Conservation (phyloP, 345 rosid species). For the Mercurialis annua region DNA sequence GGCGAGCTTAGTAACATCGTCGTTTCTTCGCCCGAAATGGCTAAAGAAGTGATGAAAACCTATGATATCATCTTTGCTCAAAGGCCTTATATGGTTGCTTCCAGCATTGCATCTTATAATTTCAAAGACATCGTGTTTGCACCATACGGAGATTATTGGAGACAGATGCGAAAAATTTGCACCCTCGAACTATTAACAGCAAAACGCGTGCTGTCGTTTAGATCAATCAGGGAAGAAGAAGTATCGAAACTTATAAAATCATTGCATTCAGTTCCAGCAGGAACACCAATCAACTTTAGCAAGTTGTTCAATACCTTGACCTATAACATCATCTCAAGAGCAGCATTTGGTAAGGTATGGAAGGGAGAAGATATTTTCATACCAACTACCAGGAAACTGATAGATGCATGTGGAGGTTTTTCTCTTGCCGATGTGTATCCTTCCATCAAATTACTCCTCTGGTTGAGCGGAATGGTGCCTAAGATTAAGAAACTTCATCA, state of each 20-base stretch:
- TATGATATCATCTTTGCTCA: too few relatives aligned
- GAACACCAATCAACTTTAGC: neutral
- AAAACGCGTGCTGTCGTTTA: neutral
- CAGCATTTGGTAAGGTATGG: conserved; percentile 15
- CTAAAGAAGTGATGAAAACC: conserved; percentile 18
- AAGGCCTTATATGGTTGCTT: neutral
- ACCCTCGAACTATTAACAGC: neutral
- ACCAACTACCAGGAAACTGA: neutral
- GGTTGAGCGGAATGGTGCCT: neutral
- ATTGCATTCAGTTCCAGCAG: neutral
- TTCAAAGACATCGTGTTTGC: neutral
- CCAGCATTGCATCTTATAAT: neutral
- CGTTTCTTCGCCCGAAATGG: conserved; percentile 13
- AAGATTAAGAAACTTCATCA: neutral
- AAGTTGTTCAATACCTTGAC: neutral
- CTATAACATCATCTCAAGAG: conserved; percentile 3
- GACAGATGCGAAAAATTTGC: conserved; percentile 15
- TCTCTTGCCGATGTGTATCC: neutral
- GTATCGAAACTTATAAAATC: neutral
- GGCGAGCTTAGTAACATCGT: conserved; percentile 8
- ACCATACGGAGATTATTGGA: conserved; percentile 12
- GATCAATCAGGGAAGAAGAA: conserved; percentile 13
- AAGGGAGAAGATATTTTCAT: conserved; percentile 7
- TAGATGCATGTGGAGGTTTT: neutral
- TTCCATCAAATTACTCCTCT: neutral